Evolutionary conservation across 164 flowering plant genomes (phyloP).

Genomic region (Stephania japonica): DNA sequence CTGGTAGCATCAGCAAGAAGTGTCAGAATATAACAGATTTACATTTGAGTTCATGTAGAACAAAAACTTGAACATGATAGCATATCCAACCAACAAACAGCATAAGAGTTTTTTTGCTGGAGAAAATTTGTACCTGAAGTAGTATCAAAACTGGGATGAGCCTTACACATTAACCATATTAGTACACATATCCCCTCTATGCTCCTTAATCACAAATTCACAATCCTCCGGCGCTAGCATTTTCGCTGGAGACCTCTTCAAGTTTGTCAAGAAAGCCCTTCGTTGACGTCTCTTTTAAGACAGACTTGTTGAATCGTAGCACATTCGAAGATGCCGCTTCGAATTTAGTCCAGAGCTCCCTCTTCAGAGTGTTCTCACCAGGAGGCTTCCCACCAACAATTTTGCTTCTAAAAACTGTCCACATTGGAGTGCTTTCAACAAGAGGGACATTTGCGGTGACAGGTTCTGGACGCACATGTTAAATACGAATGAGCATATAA

Average conservation of each 20-base stretch:
- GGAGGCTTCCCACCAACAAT: constrained; percentile 46
- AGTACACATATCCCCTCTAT: neutral
- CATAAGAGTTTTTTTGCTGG: too few relatives aligned
- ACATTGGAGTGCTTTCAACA: constrained; percentile 59
- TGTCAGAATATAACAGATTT: too few relatives aligned
- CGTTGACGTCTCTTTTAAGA: constrained; percentile 18
- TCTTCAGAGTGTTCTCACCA: constrained; percentile 94
- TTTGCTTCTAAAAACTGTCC: constrained; percentile 44
- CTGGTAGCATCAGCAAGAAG: too few relatives aligned
- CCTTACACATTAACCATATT: neutral
- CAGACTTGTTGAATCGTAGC: constrained; percentile 22
- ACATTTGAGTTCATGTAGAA: too few relatives aligned
- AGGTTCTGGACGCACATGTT: constrained; percentile 23
- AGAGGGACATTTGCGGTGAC: constrained; percentile 16
- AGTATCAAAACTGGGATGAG: neutral
- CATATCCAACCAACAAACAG: too few relatives aligned
- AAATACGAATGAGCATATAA: neutral
- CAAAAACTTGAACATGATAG: too few relatives aligned
- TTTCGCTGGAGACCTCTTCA: constrained; percentile 60
- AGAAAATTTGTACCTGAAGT: too few relatives aligned
- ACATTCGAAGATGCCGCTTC: constrained; percentile 61
- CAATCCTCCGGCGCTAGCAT: neutral
- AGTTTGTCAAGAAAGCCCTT: constrained; percentile 72
- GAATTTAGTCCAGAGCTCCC: constrained; percentile 85
- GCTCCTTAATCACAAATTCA: neutral